phyloP scores from a whole-genome alignment of 441 rosid species.

The Geranium incanum region DNA sequence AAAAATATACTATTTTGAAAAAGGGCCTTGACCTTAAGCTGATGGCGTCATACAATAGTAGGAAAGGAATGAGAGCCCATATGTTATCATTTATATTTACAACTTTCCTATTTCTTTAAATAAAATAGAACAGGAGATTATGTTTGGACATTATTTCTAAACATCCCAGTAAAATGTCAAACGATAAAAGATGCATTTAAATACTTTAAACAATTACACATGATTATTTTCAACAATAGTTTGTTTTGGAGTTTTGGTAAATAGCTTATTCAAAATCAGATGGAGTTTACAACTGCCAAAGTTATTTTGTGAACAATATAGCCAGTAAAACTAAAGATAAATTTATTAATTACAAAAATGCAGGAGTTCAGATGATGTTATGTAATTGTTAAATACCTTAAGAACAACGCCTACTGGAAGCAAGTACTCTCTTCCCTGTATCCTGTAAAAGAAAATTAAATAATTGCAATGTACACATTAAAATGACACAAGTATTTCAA shows the following conservation, averaged over 20 bases:
- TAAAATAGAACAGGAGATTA: neutral
- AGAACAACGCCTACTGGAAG: conserved; percentile 85
- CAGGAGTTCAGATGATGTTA: too few relatives aligned
- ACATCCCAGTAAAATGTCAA: neutral
- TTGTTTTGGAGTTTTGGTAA: neutral
- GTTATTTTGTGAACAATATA: neutral
- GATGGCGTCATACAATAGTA: neutral
- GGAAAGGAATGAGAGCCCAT: neutral
- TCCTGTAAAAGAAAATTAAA: conserved; percentile 45
- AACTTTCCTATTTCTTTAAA: neutral
- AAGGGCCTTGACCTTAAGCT: neutral
- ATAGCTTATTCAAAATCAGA: conserved; percentile 3
- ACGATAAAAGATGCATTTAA: neutral
- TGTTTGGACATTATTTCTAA: neutral
- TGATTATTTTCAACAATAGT: neutral
- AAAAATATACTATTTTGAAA: neutral
- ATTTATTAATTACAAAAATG: neutral
- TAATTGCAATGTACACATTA: neutral
- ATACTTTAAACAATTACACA: neutral
- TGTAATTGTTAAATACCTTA: conserved; percentile 37
- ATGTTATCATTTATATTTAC: neutral
- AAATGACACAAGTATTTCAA: neutral
- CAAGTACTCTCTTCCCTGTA: conserved; percentile 75
- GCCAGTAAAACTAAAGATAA: too few relatives aligned
- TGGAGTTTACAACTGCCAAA: neutral